Conservation (phyloP, 2,329 filamentous ascomycete species). For the Aphanoascus verrucosus region DNA sequence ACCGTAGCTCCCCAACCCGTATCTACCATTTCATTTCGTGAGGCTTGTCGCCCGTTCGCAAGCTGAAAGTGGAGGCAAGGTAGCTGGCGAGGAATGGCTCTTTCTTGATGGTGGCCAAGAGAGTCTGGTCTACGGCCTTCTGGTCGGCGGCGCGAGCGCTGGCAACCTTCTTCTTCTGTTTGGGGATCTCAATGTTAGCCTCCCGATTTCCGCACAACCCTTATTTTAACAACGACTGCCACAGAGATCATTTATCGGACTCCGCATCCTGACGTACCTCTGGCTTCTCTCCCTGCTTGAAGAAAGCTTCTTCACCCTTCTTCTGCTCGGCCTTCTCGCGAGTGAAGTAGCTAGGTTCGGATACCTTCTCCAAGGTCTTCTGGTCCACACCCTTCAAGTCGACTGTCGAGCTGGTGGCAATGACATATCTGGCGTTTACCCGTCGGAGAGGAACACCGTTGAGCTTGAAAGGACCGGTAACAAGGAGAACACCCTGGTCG, state of each 20-base stretch:
- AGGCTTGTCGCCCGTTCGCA: conserved; percentile 98
- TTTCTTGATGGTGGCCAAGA: conserved; percentile 96
- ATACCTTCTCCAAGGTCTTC: conserved; percentile 65
- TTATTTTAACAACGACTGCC: neutral
- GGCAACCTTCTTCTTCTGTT: conserved; percentile 91
- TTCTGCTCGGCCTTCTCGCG: conserved; percentile 82
- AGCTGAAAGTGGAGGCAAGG: conserved; percentile 91
- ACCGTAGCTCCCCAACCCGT: conserved; percentile 8
- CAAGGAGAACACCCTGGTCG: conserved; percentile 92
- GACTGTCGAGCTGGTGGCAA: conserved; percentile 40
- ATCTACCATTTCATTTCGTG: conserved; percentile 98
- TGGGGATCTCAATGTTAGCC: conserved; percentile 29
- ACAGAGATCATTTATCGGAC: neutral
- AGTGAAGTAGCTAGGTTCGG: conserved; percentile 88
- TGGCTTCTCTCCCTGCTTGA: conserved; percentile 97
- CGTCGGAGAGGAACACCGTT: conserved; percentile 96
- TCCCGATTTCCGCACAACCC: conserved; percentile 15
- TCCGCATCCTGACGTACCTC: conserved; percentile 54
- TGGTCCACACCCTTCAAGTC: conserved; percentile 69
- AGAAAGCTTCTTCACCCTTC: conserved; percentile 99
- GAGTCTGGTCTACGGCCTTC: conserved; percentile 95
- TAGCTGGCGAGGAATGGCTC: conserved; percentile 88
- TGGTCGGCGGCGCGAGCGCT: conserved; percentile 91
- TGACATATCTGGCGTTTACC: conserved; percentile 43
- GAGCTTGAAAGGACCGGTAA: conserved; percentile 99